These are phyloP conservation scores for Trypanosomatidae sp. DNA, from an alignment of 208 protist species.

Conservation along the genomic window DNA sequence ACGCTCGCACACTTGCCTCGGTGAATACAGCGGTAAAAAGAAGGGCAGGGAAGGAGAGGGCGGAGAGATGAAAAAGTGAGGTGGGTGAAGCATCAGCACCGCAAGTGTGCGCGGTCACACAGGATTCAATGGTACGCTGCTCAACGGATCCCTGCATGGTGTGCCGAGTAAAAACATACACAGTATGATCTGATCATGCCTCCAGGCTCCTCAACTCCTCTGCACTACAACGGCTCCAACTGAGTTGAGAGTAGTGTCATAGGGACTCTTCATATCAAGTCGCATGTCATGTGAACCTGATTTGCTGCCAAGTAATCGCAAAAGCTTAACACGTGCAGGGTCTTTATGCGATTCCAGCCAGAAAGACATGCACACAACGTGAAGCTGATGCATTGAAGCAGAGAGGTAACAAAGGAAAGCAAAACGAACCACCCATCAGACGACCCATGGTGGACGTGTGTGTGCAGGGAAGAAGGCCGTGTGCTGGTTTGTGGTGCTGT, in stretches of 20 bases:
- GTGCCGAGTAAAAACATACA: no score
- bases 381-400: constrained; percentile 2
- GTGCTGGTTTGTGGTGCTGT: not conserved
- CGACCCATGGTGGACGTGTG: not conserved
- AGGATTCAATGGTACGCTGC: not conserved
- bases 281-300: not conserved
- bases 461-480: not conserved
- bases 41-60: not conserved
- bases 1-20: not conserved
- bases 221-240: not conserved
- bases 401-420: not conserved
- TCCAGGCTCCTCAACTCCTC: not conserved
- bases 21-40: not conserved
- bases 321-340: not conserved
- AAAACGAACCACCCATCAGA: not conserved
- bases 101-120: not conserved
- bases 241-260: not conserved
- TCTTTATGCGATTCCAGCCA: not conserved
- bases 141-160: not conserved
- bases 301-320: not conserved
- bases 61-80: not conserved
- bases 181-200: not conserved
- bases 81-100: not conserved
- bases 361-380: not conserved
- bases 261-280: not conserved